These are phyloP conservation scores for Tinospora cordifolia DNA, from an alignment of 164 flowering plant genomes.

Conservation along the genomic window DNA sequence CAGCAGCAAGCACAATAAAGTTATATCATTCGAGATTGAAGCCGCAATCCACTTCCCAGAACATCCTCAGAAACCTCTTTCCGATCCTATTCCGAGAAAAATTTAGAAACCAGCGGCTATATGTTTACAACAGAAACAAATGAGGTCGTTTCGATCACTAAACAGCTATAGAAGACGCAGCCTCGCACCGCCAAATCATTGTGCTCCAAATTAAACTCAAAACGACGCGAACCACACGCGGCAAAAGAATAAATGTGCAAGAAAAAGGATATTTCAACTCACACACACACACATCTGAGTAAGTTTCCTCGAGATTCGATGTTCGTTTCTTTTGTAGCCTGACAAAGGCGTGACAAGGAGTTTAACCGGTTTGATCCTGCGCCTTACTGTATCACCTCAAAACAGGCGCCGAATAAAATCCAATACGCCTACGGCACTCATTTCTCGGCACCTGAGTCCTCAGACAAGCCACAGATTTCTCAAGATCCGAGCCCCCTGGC, in stretches of 20 bases:
- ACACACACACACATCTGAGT: neutral
- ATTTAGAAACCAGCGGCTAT: neutral
- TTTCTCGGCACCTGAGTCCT: neutral
- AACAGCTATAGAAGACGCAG: neutral
- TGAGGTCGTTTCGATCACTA: no score
- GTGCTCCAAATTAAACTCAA: neutral
- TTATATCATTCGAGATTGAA: conserved; percentile 32
- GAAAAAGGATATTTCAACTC: neutral
- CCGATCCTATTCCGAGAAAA: conserved; percentile 6
- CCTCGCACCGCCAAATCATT: neutral
- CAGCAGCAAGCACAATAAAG: conserved; percentile 36
- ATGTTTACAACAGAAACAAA: no score
- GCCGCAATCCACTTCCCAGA: conserved; percentile 15
- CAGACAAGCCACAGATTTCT: neutral
- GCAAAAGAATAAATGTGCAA: no score
- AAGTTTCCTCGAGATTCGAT: conserved; percentile 13
- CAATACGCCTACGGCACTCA: conserved; percentile 6
- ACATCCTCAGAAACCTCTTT: conserved; percentile 11
- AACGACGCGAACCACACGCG: neutral
- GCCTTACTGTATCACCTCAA: neutral
- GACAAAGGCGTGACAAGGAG: neutral
- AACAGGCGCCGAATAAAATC: neutral
- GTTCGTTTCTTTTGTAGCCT: neutral
- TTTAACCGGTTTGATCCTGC: neutral
- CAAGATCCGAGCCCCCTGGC: conserved; percentile 13